A percentile compares a stretch with the other conserved stretches of the same genome.
Conservation (phyloP, 2,329 filamentous ascomycete genomes). For the Exophiala mesophila region DNA sequence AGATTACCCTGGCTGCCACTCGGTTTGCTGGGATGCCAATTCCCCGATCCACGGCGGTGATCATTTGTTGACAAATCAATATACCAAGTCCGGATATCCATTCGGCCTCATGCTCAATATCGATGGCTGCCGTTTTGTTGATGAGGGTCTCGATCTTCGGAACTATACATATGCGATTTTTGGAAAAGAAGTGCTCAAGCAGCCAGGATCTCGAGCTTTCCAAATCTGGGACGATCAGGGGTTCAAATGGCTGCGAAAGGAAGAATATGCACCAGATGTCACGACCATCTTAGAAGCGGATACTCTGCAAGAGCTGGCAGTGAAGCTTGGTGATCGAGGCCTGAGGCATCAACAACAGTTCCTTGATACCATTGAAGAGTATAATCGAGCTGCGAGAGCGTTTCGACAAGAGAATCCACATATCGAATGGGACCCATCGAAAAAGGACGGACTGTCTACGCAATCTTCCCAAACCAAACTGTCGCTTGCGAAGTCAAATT, state of each 20-base stretch:
- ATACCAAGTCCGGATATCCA: conserved; percentile 65
- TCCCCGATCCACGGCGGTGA: conserved; percentile 53
- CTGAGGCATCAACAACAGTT: conserved; percentile 46
- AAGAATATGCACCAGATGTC: conserved; percentile 59
- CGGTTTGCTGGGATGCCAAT: conserved; percentile 61
- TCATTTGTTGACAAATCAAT: conserved; percentile 58
- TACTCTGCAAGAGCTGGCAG: conserved; percentile 53
- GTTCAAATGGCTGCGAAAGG: conserved; percentile 50
- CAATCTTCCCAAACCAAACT: conserved; percentile 46
- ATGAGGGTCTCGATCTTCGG: conserved; percentile 60
- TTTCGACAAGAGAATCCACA: conserved; percentile 44
- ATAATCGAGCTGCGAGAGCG: conserved; percentile 53
- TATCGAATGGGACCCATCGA: conserved; percentile 53
- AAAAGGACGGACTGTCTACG: conserved; percentile 59
- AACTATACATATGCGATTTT: conserved; percentile 67
- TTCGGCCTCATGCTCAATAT: conserved; percentile 61
- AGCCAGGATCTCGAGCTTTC: conserved; percentile 56
- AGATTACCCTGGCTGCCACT: conserved; percentile 62
- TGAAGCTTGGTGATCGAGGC: conserved; percentile 44
- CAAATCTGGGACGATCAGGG: conserved; percentile 59
- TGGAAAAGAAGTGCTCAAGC: conserved; percentile 56
- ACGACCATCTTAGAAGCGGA: conserved; percentile 50
- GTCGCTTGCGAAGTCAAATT: conserved; percentile 58
- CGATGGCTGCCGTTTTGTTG: conserved; percentile 57
- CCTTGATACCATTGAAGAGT: conserved; percentile 49